Base-by-base conservation (phyloP, 148 eudicot genomes). In the Rhododendron ferrugineum region DNA sequence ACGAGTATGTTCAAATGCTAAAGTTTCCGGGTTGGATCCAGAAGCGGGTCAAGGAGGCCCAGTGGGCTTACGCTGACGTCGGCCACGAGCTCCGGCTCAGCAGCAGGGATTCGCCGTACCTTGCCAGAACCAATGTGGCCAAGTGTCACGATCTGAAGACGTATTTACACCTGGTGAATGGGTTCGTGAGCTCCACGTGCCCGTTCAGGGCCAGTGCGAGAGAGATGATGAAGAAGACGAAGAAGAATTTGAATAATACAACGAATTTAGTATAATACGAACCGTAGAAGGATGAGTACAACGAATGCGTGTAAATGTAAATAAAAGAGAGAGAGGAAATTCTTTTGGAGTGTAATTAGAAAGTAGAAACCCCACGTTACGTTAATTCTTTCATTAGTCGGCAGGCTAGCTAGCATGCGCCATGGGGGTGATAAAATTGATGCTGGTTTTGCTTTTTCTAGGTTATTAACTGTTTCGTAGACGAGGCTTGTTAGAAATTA, bases 141-240 rank as follows among this genome's bases (percentile, higher is more conserved):
- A 86, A 92, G 37, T 93, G 98, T 36, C 99, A 97, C 80, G 99
- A 97, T 73, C 84, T 97, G 11, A 93, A 95, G 66, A 97, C 99
- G 34, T 97, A 97, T 78, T 89, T 96, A 0, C 87, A 90, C 32
- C 86, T 96, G 72, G 98, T 96, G 8, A 88, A 90, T 23, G 90
- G 89, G 1, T 89, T 90, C 28, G 90, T 88, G 16, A 86, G 90
- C 23, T 87, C 95, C 0, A 89, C 86, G 10, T 96, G 94, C 66
- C 94, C 95, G 10, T 50, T 92, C 18, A 89, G 93, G 79, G 91
- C 88, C 18, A 88, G 92, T 8, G 89, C 96, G 2, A 87, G 86
- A 84, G 90, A 84, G 72, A 86, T 93, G 34, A 90, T 93, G 87
- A 79, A 52, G 77, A 84, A 62, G 56, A 84, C 28, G 3, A 84